These are phyloP conservation scores for Colletotrichum euphorbiae DNA, from an alignment of 2,329 filamentous ascomycete genomes.

Conservation along the genomic window DNA sequence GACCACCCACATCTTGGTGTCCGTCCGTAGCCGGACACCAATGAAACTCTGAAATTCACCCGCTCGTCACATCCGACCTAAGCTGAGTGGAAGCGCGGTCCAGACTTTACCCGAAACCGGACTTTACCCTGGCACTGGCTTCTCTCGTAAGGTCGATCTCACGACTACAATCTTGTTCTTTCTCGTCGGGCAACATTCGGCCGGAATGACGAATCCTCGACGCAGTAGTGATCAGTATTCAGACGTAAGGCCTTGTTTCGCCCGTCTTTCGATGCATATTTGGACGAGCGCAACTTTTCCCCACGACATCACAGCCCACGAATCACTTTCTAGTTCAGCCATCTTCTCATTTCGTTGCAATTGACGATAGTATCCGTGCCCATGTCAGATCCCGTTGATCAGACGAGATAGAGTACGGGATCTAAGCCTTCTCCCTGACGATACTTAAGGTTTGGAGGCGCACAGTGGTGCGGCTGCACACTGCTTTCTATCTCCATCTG, in stretches of 20 bases:
- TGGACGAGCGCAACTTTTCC: background rate
- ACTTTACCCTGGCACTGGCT: background rate
- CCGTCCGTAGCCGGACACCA: background rate
- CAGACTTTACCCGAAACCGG: slow-evolving; percentile 4
- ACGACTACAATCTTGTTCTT: background rate
- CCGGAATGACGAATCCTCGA: slow-evolving; percentile 2
- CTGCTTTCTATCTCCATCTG: background rate
- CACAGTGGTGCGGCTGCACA: background rate
- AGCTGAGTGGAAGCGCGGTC: background rate
- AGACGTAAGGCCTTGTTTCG: background rate
- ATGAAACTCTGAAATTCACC: no score
- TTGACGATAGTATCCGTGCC: no score
- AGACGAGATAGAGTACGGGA: slow-evolving; percentile 1
- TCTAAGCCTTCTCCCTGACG: background rate
- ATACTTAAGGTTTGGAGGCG: background rate
- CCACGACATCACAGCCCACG: background rate
- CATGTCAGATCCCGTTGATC: background rate
- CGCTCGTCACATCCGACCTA: background rate
- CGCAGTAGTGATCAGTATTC: background rate
- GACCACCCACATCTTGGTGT: background rate
- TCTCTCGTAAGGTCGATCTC: background rate
- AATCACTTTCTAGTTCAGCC: background rate
- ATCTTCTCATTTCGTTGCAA: background rate
- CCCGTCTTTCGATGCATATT: background rate
- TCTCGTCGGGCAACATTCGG: background rate